Evolutionary conservation across 2,329 filamentous ascomycete species (phyloP).

Genomic region (Fusarium sp.): DNA sequence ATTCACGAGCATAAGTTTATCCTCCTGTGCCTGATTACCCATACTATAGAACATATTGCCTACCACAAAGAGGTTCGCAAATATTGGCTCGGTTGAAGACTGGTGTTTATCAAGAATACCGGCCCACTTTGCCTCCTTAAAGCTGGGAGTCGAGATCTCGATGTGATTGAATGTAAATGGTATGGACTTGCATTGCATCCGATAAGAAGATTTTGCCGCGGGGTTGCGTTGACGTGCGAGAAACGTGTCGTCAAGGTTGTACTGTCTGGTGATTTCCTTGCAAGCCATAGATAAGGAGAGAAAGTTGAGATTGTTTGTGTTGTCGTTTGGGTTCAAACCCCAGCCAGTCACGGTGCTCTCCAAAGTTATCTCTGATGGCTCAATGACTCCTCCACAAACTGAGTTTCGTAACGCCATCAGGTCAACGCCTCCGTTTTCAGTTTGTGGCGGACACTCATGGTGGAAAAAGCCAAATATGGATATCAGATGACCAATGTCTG

Average conservation of each 20-base stretch:
- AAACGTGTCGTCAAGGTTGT: neutral
- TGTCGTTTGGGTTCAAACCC: neutral
- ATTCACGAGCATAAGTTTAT: neutral
- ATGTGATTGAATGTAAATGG: neutral
- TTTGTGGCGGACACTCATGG: neutral
- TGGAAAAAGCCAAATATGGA: neutral
- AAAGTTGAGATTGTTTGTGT: neutral
- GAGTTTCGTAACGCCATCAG: neutral
- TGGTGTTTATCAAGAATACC: neutral
- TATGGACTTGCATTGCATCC: neutral
- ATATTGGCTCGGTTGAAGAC: rapidly evolving
- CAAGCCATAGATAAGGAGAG: rapidly evolving
- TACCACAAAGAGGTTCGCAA: neutral
- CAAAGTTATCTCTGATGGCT: neutral
- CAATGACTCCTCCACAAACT: neutral
- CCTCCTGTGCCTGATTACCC: neutral
- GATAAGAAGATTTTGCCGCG: neutral
- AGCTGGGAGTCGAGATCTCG: rapidly evolving
- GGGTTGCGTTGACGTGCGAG: rapidly evolving
- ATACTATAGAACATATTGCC: neutral
- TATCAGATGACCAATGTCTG: neutral
- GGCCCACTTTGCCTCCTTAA: rapidly evolving
- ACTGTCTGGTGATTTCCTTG: neutral
- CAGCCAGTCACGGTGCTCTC: neutral
- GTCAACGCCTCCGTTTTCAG: neutral